Evolutionary conservation across 257 asterid species (phyloP), one percentile per base, ranked within the genome.

Genomic region (Pogostemon cablin): DNA sequence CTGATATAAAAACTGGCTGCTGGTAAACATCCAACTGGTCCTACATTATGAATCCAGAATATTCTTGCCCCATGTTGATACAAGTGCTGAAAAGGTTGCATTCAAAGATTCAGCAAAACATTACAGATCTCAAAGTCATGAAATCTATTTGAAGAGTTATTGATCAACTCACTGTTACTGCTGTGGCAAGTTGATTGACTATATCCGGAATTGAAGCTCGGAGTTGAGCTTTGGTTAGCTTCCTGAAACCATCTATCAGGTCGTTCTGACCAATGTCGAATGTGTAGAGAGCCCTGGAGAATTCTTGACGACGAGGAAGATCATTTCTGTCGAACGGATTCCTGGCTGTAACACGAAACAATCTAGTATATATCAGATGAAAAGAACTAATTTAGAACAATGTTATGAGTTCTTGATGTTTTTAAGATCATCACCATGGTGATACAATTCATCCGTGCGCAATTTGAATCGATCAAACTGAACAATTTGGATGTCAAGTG

Each of bases 261-360:
- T 85, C 95, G 20, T 74, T 78, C 40, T 87, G 91, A 20, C 91
- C 95, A 11, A 87, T 80, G 43, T 83, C 91, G 35, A 87, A 54
- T 5, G 83, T 77, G 80, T 82, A 84, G n/a, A 86, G 77, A 8
- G 92, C 83, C 46, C 62, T 75, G 5, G 84, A 79, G 73, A 84
- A 80, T 5, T 82, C 80, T 15, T 38, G 35, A 8, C 75, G 83
- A 60, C 68, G 64, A 9, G 88, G 86, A 8, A 82, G 79, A 69
- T 57, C 67, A 32, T 17, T 48, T 76, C 48, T 70, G 2, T 55
- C 81, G 4, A n/a, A 40, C 35, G 43, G 46, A 56, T 68, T 54
- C 40, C 38, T 63, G 20, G 53, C 90, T 83, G 81, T 52, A 72
- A 75, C 55, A 9, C 25, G 8, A 67, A 67, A 35, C 25, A 11